Percentiles rank a stretch among this genome's conserved stretches.
Conservation (phyloP, 805 yeast species). For the Candida fluviatilis region DNA sequence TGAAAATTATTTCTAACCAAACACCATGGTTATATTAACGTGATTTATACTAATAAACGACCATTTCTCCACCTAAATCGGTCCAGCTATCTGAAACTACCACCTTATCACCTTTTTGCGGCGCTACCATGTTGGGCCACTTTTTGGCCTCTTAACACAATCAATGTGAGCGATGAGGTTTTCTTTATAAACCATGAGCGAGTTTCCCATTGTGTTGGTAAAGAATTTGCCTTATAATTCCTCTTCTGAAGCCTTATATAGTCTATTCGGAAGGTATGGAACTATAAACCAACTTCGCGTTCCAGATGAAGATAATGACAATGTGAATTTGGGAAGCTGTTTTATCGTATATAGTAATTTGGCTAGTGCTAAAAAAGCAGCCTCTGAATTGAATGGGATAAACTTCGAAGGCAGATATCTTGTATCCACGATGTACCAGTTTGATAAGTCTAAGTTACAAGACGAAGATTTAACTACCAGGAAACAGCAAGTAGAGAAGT, state of each 20-base stretch:
- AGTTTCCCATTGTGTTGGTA: conserved; percentile 46
- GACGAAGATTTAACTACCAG: conserved; percentile 21
- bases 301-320: conserved; percentile 9
- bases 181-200: conserved; percentile 5
- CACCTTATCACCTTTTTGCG: no score
- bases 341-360: conserved; percentile 49
- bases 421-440: conserved; percentile 45
- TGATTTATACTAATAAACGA: conserved; percentile 1
- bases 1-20: conserved; percentile 13
- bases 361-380: conserved; percentile 46
- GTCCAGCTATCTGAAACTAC: no score
- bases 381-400: conserved; percentile 54
- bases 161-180: neutral
- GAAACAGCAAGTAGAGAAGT: conserved; percentile 23
- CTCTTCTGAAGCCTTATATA: conserved; percentile 43
- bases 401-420: conserved; percentile 57
- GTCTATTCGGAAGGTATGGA: conserved; percentile 53
- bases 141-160: no score
- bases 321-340: conserved; percentile 40
- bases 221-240: conserved; percentile 56
- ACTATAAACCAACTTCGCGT: conserved; percentile 50
- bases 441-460: conserved; percentile 33
- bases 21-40: conserved; percentile 4
- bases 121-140: no score
- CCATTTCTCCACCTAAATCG: no score